Percentiles rank a stretch among this genome's conserved stretches.
phyloP scores from a whole-genome alignment of 192 early-diverging fungal genomes.

The Linderina pennispora region DNA sequence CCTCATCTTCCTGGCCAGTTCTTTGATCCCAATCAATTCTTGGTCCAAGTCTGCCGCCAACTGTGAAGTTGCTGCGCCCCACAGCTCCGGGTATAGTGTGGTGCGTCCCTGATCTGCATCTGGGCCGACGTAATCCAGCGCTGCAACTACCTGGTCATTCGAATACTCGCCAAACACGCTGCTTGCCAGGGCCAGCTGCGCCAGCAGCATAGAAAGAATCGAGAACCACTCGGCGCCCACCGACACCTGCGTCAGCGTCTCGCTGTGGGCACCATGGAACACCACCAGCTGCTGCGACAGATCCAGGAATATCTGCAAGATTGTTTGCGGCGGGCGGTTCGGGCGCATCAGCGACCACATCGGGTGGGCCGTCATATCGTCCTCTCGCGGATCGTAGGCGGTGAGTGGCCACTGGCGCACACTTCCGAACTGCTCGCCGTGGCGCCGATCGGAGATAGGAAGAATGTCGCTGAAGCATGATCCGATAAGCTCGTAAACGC shows the following conservation, averaged over 20 bases:
- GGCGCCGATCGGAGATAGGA: neutral
- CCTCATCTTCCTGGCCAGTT: no score
- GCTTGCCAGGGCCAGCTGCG: slow-evolving; percentile 22
- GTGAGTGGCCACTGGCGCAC: neutral
- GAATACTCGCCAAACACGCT: slow-evolving; percentile 17
- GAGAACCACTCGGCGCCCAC: slow-evolving; percentile 19
- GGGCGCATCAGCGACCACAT: slow-evolving; percentile 35
- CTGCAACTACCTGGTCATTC: slow-evolving; percentile 4
- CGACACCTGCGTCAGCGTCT: slow-evolving; percentile 4
- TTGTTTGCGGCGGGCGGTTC: slow-evolving; percentile 2
- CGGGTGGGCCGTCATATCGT: neutral
- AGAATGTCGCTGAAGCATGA: slow-evolving; percentile 22
- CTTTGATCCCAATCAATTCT: no score
- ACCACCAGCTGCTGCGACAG: slow-evolving; percentile 26
- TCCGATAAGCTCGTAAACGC: slow-evolving; percentile 15
- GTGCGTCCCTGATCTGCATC: slow-evolving; percentile 1
- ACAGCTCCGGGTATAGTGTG: slow-evolving; percentile 13
- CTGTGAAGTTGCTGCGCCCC: slow-evolving; percentile 3
- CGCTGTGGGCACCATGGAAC: slow-evolving; percentile 7
- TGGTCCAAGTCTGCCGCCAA: neutral
- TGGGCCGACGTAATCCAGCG: slow-evolving; percentile 18
- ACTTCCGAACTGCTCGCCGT: neutral
- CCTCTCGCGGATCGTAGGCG: neutral
- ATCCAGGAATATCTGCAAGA: slow-evolving; percentile 24
- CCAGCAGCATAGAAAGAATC: slow-evolving; percentile 16